phyloP scores from a whole-genome alignment of 805 yeast genomes.

The Starmerella stigmatis region DNA sequence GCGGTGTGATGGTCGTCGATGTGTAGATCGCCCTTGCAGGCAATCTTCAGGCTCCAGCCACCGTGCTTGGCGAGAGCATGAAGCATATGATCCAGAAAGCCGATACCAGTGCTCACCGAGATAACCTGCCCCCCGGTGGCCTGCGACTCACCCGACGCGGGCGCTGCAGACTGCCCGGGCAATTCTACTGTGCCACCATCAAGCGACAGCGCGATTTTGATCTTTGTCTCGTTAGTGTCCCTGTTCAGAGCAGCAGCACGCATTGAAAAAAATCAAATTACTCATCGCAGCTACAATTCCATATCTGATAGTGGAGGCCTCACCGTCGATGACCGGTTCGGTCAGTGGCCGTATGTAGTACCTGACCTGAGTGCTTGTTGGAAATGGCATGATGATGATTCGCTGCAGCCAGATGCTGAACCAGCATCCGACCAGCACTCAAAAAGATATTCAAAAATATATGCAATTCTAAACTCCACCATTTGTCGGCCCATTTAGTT shows the following conservation, averaged over 20 bases:
- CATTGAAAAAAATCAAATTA: slow-evolving; percentile 14
- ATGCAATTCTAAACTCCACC: too few species aligned
- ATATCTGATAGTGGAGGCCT: too few species aligned
- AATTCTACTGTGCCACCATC: slow-evolving; percentile 75
- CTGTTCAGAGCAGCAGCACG: slow-evolving; percentile 44
- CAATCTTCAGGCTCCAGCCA: slow-evolving; percentile 87
- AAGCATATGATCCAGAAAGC: slow-evolving; percentile 93
- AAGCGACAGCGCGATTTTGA: slow-evolving; percentile 70
- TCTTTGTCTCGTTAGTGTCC: slow-evolving; percentile 85
- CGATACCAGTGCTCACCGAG: slow-evolving; percentile 80
- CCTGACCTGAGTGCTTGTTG: too few species aligned
- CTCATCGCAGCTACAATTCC: slow-evolving; percentile 2
- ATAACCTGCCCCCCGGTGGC: slow-evolving; percentile 61
- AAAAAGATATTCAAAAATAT: too few species aligned
- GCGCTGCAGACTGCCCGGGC: slow-evolving; percentile 36
- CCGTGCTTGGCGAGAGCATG: slow-evolving; percentile 95
- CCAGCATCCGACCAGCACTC: too few species aligned
- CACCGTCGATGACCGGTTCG: too few species aligned
- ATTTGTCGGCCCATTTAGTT: too few species aligned
- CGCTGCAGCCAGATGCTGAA: too few species aligned
- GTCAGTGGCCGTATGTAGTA: too few species aligned
- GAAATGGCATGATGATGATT: too few species aligned
- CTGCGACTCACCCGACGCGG: slow-evolving; percentile 48
- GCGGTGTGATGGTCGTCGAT: slow-evolving; percentile 97
- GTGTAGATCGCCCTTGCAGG: slow-evolving; percentile 87